Conservation (phyloP, 2,329 filamentous ascomycete species). For the Aspergillus sclerotialis region DNA sequence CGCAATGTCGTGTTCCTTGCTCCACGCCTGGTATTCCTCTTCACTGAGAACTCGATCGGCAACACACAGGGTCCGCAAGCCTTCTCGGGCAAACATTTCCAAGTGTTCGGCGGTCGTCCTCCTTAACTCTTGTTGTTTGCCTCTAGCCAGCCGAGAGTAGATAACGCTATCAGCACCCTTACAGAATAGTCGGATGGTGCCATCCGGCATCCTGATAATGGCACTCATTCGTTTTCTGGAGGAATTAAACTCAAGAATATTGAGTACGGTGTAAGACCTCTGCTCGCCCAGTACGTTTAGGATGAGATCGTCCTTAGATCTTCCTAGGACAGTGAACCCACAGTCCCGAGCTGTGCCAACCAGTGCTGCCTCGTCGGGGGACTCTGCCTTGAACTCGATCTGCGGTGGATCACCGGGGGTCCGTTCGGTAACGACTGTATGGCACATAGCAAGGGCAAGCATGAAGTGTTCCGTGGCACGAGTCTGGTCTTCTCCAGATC, state of each 20-base stretch:
- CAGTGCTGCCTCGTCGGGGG: constrained; percentile 89
- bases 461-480: constrained; percentile 82
- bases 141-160: constrained; percentile 78
- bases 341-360: constrained; percentile 92
- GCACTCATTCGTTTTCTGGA: constrained; percentile 96
- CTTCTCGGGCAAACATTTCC: constrained; percentile 94
- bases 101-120: constrained; percentile 83
- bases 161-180: constrained; percentile 98
- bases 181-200: constrained; percentile 83
- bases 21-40: constrained; percentile 78
- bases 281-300: constrained; percentile 85
- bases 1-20: constrained; percentile 77
- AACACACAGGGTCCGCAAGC: constrained; percentile 88
- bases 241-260: constrained; percentile 96
- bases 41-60: constrained; percentile 75
- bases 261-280: constrained; percentile 76
- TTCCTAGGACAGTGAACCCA: constrained; percentile 85
- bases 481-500: constrained; percentile 69
- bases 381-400: constrained; percentile 95
- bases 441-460: constrained; percentile 89
- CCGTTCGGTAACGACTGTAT: constrained; percentile 89
- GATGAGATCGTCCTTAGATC: constrained; percentile 70
- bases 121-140: constrained; percentile 79
- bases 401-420: constrained; percentile 82
- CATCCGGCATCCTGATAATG: constrained; percentile 90